Percentiles rank a stretch among this genome's conserved stretches.
Conservation (phyloP, 345 rosid genomes). For the Gynandropsis gynandra region DNA sequence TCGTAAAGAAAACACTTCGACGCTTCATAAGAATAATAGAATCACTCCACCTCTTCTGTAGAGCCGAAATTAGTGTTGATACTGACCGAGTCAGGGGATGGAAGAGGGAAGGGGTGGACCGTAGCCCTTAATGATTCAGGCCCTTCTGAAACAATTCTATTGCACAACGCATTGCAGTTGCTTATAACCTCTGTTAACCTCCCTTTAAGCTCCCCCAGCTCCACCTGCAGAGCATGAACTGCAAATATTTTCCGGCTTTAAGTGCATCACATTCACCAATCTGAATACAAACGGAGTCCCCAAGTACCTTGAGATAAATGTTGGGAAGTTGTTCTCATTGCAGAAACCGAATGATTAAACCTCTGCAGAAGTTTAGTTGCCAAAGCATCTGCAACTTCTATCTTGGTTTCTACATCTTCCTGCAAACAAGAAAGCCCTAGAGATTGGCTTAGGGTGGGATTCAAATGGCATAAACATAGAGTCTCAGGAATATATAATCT, state of each 20-base stretch:
- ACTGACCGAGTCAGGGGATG: conserved; percentile 27
- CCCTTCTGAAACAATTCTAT: conserved; percentile 64
- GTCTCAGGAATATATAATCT: background rate
- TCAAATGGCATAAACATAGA: background rate
- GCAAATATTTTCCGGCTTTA: conserved; percentile 19
- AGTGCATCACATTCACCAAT: background rate
- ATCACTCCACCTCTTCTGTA: conserved; percentile 7
- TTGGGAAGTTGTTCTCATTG: conserved; percentile 69
- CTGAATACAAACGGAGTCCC: background rate
- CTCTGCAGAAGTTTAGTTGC: conserved; percentile 78
- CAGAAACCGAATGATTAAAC: conserved; percentile 59
- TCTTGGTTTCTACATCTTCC: conserved; percentile 91
- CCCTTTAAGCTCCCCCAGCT: conserved; percentile 87
- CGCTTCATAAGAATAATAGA: no score
- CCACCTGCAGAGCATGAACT: conserved; percentile 86
- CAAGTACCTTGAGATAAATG: conserved; percentile 72
- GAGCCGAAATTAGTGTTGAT: conserved; percentile 15
- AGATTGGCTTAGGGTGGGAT: no score
- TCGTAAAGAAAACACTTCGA: no score
- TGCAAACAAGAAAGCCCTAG: conserved; percentile 23
- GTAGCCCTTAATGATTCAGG: conserved; percentile 65
- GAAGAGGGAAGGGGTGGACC: conserved; percentile 38
- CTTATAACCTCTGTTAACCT: conserved; percentile 77
- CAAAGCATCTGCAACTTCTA: conserved; percentile 91
- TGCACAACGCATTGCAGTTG: conserved; percentile 71